These are phyloP conservation scores for Austroboletus festivus DNA, from an alignment of 768 basidiomycete species.

Conservation along the genomic window DNA sequence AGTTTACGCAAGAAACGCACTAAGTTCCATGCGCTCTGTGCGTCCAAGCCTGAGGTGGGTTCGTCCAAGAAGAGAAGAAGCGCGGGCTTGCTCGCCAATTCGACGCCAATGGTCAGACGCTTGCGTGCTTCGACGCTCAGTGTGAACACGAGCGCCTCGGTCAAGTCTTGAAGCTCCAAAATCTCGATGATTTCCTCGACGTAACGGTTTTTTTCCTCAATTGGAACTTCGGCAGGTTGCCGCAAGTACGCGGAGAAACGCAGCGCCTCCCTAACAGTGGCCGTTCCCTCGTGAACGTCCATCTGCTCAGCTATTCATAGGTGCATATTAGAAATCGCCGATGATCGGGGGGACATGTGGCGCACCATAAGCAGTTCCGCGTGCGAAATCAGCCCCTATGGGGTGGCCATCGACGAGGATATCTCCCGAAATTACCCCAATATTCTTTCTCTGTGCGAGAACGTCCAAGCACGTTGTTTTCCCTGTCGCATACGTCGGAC, in stretches of 20 bases:
- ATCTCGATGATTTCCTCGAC: constrained; percentile 83
- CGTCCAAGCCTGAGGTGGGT: constrained; percentile 56
- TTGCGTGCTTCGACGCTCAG: constrained; percentile 72
- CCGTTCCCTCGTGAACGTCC: constrained; percentile 81
- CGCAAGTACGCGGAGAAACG: constrained; percentile 83
- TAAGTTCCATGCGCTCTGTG: constrained; percentile 75
- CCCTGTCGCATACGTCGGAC: constrained; percentile 37
- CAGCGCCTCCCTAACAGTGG: constrained; percentile 82
- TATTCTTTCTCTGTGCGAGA: constrained; percentile 68
- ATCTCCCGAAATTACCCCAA: constrained; percentile 63
- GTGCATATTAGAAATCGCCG: constrained; percentile 23
- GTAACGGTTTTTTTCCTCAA: constrained; percentile 74
- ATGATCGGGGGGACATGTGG: constrained; percentile 18
- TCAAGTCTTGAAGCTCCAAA: constrained; percentile 77
- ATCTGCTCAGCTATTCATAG: constrained; percentile 65
- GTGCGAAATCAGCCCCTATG: constrained; percentile 53
- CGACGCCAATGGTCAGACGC: constrained; percentile 87
- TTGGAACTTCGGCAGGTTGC: constrained; percentile 63
- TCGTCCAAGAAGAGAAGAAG: constrained; percentile 35
- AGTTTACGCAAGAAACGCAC: constrained; percentile 81
- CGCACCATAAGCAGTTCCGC: constrained; percentile 76
- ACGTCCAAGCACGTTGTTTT: constrained; percentile 78
- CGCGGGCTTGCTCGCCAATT: constrained; percentile 70
- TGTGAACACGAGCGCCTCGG: constrained; percentile 77
- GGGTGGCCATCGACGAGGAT: constrained; percentile 65